Conservation (phyloP, 2,329 filamentous ascomycete genomes). For the Penicillium sclerotiorum region DNA sequence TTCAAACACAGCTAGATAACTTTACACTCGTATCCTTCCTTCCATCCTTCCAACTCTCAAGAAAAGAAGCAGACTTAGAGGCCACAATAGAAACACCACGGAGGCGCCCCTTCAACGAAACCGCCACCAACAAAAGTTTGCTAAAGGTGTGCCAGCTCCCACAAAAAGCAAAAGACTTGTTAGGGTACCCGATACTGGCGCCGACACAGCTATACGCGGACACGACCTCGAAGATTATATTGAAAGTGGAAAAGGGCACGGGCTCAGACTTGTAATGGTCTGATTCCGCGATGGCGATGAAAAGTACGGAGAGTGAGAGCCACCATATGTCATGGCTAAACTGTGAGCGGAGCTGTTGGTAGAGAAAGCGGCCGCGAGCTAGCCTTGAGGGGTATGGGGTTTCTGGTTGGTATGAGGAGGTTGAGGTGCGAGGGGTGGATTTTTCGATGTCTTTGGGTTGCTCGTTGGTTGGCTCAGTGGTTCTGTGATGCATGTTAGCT, state of each 20-base stretch:
- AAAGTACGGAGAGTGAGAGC: slow-evolving; percentile 62
- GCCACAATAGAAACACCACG: slow-evolving; percentile 53
- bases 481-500: not conserved
- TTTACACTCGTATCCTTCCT: not conserved
- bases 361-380: slow-evolving; percentile 51
- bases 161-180: slow-evolving; percentile 57
- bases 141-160: slow-evolving; percentile 58
- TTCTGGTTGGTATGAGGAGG: not conserved
- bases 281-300: slow-evolving; percentile 64
- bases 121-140: slow-evolving; percentile 60
- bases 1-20: not conserved
- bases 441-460: too few relatives aligned
- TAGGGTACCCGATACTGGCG: slow-evolving; percentile 59
- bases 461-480: too few relatives aligned
- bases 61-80: not conserved
- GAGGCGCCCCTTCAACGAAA: slow-evolving; percentile 61
- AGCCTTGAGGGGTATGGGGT: slow-evolving; percentile 19
- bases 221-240: slow-evolving; percentile 53
- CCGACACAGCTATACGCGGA: slow-evolving; percentile 63
- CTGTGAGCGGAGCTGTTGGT: slow-evolving; percentile 62
- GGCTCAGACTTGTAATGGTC: slow-evolving; percentile 56
- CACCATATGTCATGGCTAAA: slow-evolving; percentile 69
- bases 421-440: too few relatives aligned
- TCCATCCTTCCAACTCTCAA: not conserved
- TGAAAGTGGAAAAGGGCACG: slow-evolving; percentile 60